Percentiles rank a stretch among this genome's conserved stretches.
phyloP scores from a whole-genome alignment of 441 rosid species.

The Rhodomyrtus psidioides region DNA sequence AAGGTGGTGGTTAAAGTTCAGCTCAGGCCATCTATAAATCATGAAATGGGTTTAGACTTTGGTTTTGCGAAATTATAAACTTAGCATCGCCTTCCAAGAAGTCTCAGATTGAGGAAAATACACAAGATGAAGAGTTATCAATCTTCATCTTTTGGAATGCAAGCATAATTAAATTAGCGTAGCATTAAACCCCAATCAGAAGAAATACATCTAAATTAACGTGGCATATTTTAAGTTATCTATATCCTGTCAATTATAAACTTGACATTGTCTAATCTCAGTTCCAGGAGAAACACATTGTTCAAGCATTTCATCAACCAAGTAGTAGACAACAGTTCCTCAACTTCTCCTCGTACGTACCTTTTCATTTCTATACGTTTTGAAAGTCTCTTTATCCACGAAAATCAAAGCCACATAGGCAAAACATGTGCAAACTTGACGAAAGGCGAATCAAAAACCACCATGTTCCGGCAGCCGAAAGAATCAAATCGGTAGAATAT shows the following conservation, averaged over 20 bases:
- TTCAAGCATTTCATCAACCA: constrained; percentile 42
- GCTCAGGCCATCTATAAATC: not conserved
- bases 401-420: not conserved
- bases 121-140: not conserved
- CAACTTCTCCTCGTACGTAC: too few species aligned
- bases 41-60: not conserved
- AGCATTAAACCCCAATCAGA: too few species aligned
- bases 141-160: not conserved
- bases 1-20: not conserved
- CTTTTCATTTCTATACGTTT: not conserved
- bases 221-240: not conserved
- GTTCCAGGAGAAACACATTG: not conserved
- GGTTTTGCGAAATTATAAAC: not conserved
- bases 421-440: not conserved
- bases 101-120: not conserved
- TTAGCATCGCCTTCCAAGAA: not conserved
- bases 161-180: not conserved
- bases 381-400: too few species aligned
- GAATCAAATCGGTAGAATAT: too few species aligned
- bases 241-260: too few species aligned
- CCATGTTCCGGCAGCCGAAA: too few species aligned
- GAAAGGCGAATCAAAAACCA: too few species aligned
- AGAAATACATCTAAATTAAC: too few species aligned
- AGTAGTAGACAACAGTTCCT: not conserved
- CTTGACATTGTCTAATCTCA: not conserved